Percentiles rank a stretch among this genome's conserved stretches.
These are phyloP conservation scores for Zygnema cylindricum DNA, from an alignment of 139 green algal genomes.

Conservation along the genomic window DNA sequence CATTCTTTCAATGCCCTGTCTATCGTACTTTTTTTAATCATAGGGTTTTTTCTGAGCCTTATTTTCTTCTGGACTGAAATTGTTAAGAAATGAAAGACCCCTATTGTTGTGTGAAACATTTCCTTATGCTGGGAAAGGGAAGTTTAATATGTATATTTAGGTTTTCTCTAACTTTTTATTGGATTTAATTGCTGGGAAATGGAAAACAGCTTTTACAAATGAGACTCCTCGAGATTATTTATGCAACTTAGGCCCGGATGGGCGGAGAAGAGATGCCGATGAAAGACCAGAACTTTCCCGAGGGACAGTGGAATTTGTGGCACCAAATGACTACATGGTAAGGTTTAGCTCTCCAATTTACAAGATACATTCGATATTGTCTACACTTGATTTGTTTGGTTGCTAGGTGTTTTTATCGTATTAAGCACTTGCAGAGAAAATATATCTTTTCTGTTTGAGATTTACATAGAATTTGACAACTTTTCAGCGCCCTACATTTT, in stretches of 20 bases:
- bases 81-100: too few species aligned
- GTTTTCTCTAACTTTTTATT: too few species aligned
- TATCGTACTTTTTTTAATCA: too few species aligned
- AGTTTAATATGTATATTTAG: too few species aligned
- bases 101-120: too few species aligned
- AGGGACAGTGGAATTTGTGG: conserved; percentile 93
- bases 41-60: too few species aligned
- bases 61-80: too few species aligned
- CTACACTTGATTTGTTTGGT: not conserved
- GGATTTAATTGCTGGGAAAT: not conserved
- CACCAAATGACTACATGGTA: conserved; percentile 85
- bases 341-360: not conserved
- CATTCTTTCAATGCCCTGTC: too few species aligned
- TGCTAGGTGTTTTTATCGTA: conserved; percentile 10
- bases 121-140: too few species aligned
- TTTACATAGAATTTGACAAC: too few species aligned
- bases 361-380: not conserved
- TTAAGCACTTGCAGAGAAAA: not conserved
- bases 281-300: conserved; percentile 83
- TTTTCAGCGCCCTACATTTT: too few species aligned
- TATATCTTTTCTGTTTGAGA: conserved; percentile 8
- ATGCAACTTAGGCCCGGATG: conserved; percentile 78
- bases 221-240: conserved; percentile 88
- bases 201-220: conserved; percentile 67
- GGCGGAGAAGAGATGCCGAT: conserved; percentile 74